Evolutionary conservation across 768 basidiomycete species (phyloP).

Genomic region (Multifurca ochricompacta): DNA sequence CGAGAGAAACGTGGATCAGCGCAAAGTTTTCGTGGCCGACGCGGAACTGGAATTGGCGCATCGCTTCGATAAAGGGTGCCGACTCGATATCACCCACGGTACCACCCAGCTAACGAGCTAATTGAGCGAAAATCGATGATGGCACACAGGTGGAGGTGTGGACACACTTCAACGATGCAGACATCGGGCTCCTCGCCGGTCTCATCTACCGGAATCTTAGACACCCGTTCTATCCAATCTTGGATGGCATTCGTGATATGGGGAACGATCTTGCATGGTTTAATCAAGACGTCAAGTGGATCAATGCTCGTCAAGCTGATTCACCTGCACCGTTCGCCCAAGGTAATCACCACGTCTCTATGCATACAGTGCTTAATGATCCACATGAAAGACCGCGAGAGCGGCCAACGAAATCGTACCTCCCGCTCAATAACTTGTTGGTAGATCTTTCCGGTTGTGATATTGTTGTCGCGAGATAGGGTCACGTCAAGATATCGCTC

Average conservation of each 20-base stretch:
- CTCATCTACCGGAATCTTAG: conserved; percentile 91
- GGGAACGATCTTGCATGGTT: conserved; percentile 66
- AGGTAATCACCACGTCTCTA: conserved; percentile 83
- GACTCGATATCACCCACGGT: conserved; percentile 99
- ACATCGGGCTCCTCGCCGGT: conserved; percentile 91
- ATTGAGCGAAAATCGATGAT: not conserved
- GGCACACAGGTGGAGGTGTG: not conserved
- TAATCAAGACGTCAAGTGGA: not conserved
- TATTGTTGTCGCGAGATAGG: conserved; percentile 90
- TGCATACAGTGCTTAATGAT: not conserved
- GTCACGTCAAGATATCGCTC: conserved; percentile 97
- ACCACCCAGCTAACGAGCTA: conserved; percentile 67
- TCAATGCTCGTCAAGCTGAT: conserved; percentile 11
- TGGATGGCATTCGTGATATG: conserved; percentile 96
- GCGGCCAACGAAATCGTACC: conserved; percentile 39
- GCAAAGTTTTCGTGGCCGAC: conserved; percentile 96
- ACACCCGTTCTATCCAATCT: conserved; percentile 96
- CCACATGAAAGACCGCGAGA: conserved; percentile 1
- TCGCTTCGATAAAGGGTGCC: conserved; percentile 95
- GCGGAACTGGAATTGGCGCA: conserved; percentile 99
- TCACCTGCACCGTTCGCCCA: conserved; percentile 93
- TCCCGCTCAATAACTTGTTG: conserved; percentile 94
- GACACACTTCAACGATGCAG: conserved; percentile 87
- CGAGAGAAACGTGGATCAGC: conserved; percentile 91
- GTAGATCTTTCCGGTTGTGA: conserved; percentile 98